phyloP scores from a whole-genome alignment of 805 yeast genomes.

The Dipodascus albidus region DNA sequence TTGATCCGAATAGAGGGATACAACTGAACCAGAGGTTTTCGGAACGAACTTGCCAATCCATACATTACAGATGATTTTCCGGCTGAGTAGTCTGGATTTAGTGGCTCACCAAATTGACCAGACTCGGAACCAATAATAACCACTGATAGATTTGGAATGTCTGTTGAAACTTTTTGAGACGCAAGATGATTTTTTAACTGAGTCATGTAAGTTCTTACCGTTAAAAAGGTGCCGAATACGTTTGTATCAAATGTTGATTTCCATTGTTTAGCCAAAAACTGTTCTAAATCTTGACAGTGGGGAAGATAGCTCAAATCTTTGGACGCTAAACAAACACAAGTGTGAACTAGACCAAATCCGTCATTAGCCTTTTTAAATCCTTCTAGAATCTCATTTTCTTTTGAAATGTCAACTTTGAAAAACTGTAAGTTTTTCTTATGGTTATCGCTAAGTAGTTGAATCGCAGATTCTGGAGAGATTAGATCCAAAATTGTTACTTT shows the following conservation, averaged over 20 bases:
- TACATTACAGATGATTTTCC: constrained; percentile 1
- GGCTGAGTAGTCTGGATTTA: neutral
- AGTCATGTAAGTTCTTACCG: neutral
- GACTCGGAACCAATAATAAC: neutral
- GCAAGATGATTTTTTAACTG: neutral
- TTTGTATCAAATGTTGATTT: neutral
- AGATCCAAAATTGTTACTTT: neutral
- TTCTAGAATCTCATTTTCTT: neutral
- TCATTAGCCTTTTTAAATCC: neutral
- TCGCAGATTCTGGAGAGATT: neutral
- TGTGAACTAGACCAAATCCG: neutral
- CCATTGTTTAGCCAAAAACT: neutral
- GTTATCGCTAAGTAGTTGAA: neutral
- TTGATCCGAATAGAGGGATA: constrained; percentile 8
- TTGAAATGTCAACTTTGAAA: neutral
- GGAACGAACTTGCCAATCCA: neutral
- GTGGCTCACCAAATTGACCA: neutral
- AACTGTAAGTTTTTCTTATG: neutral
- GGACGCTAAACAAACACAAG: neutral
- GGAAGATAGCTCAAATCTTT: neutral
- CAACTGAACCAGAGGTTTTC: constrained; percentile 4
- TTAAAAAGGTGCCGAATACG: neutral
- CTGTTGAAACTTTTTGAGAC: neutral
- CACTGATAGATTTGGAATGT: neutral
- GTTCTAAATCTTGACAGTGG: neutral